Base-by-base conservation (phyloP, 805 yeast genomes). In the Ogataea degrootiae region DNA sequence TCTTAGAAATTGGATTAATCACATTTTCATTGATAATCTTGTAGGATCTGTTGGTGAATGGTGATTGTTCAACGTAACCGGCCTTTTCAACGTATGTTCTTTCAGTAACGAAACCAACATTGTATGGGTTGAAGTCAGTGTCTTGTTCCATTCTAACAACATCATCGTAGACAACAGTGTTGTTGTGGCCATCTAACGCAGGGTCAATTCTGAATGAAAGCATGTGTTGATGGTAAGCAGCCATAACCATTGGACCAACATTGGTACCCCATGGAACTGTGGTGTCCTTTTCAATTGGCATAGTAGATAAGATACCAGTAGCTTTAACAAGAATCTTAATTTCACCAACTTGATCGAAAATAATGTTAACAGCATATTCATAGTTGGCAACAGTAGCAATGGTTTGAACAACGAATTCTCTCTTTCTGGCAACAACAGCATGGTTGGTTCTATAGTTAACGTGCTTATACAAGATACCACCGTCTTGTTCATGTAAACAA, bases 361-460 rank as follows among this genome's bases (percentile, higher is more conserved):
- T 78, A 60, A 82, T 70, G 68, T 85, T 85, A 59, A 85, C 66
- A 51, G 83, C 77, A 70, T 86, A 86, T 69, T 86, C 94, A 70
- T 86, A 86, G 73, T 86, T 86, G 51, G 91, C 89, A 54, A 85
- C 92, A 33, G 94, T 86, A 22, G 91, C 88, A 62, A 86, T 82
- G 44, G 88, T 83, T 72, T 86, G 94, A 52, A 85, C 77, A 41
- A 85, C 82, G 58, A 86, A 82, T 65, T 85, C 88, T 68, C 94
- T 80, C 72, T 83, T 81, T 74, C 94, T 80, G 21, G 85, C 83
- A 52, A 83, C 83, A 54, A 83, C 84, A 12, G 88, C 79, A 50
- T 74, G 71, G 48, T 74, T 73, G 46, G 85, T 86, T 73, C 95
- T 76, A 74, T 82, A 86, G 73, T 86, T 86, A 56, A 83, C 80